A percentile compares a stretch with the other conserved stretches of the same genome.
Evolutionary conservation across 768 basidiomycete species (phyloP).

Genomic region (Leccinum incarnatum): DNA sequence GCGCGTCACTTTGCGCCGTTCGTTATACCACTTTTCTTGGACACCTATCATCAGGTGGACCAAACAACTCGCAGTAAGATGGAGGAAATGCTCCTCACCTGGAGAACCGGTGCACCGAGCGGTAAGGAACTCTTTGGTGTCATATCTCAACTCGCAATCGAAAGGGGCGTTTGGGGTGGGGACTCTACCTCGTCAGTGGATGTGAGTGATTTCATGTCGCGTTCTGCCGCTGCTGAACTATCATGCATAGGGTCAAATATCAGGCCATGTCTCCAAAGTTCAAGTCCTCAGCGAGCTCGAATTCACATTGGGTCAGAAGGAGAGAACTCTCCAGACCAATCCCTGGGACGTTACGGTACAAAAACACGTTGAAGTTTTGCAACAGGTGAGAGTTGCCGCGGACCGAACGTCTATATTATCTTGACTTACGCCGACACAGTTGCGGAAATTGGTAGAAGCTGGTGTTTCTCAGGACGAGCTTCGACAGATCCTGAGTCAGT

Average conservation of each 20-base stretch:
- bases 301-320: constrained; percentile 77
- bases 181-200: constrained; percentile 38
- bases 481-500: constrained; percentile 67
- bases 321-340: constrained; percentile 66
- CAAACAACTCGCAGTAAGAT: constrained; percentile 85
- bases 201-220: constrained; percentile 34
- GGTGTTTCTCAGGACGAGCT: constrained; percentile 81
- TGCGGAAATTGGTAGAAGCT: constrained; percentile 69
- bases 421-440: constrained; percentile 36
- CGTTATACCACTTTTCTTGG: constrained; percentile 81
- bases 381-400: constrained; percentile 57
- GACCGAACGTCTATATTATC: not conserved
- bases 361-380: constrained; percentile 73
- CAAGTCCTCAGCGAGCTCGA: constrained; percentile 85
- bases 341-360: constrained; percentile 68
- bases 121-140: constrained; percentile 84
- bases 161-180: constrained; percentile 78
- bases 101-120: constrained; percentile 82
- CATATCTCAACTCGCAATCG: constrained; percentile 77
- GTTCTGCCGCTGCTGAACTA: not conserved
- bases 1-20: constrained; percentile 79
- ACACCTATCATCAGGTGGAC: constrained; percentile 86
- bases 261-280: constrained; percentile 59
- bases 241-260: constrained; percentile 34
- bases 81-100: constrained; percentile 96